Evolutionary conservation across 352 stramenopile genomes (phyloP), one percentile per base, ranked within the genome.

Genomic region (Phytophthora litchii): DNA sequence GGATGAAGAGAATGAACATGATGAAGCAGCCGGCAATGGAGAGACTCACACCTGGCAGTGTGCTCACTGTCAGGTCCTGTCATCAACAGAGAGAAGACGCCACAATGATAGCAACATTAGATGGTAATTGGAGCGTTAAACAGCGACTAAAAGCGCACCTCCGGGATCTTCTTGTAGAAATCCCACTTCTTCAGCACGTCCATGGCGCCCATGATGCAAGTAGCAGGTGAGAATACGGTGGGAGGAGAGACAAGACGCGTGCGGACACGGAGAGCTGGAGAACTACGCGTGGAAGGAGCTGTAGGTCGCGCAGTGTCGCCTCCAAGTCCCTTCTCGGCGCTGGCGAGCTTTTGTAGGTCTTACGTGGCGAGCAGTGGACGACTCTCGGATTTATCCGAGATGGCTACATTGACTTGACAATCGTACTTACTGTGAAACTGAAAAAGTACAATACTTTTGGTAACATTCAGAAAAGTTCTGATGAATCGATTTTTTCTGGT

Each of bases 111-210:
- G 32, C 32, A 54, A n/a, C 34, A 50, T 54, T 51, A 54, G 16
- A 25, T 9, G 4, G 25, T 13, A 19, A 19, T 42, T 34, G 0
- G 8, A 10, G 4, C 13, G 11, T 32, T 2, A 54, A 41, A 8
- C 32, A 46, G 21, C 1, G 25, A 17, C 11, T 55, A 25, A 20
- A 41, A 35, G 0, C 34, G 50, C 54, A 93, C 83, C 79, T 95
- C 86, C 5, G 86, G 86, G 70, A 95, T 95, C 80, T 95, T 95
- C 74, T 95, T 95, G 84, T 95, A 95, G 50, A 95, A 95, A 72
- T 95, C 86, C 86, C 86, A 95, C 67, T 95, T 95, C 78, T 94
- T 95, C 50, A 95, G 63, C 58, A 92, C 84, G 65, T 95, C 86
- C 70, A 94, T 89, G 19, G 83, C 84, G 38, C 86, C 86, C 86